Conservation (phyloP, 352 stramenopile species). For the Albugo candida region DNA sequence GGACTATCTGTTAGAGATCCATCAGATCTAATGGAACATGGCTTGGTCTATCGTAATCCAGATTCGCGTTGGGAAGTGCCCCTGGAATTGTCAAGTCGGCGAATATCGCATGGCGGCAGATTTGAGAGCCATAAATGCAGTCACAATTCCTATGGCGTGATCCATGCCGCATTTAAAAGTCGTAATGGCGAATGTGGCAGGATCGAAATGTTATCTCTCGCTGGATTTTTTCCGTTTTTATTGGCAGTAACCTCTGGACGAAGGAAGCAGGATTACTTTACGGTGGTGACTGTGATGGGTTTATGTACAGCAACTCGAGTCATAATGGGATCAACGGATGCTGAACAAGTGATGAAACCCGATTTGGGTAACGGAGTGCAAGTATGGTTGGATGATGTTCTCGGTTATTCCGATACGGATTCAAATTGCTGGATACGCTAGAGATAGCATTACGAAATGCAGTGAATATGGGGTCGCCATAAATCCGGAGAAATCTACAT, state of each 20-base stretch:
- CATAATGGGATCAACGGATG: slow-evolving; percentile 10
- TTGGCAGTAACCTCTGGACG: slow-evolving; percentile 8
- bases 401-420: neutral
- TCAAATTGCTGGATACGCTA: neutral
- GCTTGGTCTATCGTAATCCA: slow-evolving; percentile 5
- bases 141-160: slow-evolving; percentile 9
- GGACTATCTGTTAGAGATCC: slow-evolving; percentile 5
- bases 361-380: neutral
- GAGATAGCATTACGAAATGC: neutral
- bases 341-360: neutral
- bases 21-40: slow-evolving; percentile 1
- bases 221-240: slow-evolving; percentile 12
- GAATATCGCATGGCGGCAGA: slow-evolving; percentile 8
- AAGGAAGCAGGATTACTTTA: slow-evolving; percentile 6
- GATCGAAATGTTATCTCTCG: slow-evolving; percentile 6
- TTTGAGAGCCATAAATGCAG: slow-evolving; percentile 6
- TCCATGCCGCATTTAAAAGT: slow-evolving; percentile 12
- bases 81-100: slow-evolving; percentile 7
- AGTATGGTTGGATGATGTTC: neutral
- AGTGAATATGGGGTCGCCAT: slow-evolving; percentile 1
- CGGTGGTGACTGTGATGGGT: slow-evolving; percentile 8
- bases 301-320: slow-evolving; percentile 8
- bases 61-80: slow-evolving; percentile 4
- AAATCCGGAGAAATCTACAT: neutral
- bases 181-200: slow-evolving; percentile 4